A percentile compares a stretch with the other conserved stretches of the same genome.
phyloP scores from a whole-genome alignment of 495 filamentous ascomycete species.

The Neurospora sp. region DNA sequence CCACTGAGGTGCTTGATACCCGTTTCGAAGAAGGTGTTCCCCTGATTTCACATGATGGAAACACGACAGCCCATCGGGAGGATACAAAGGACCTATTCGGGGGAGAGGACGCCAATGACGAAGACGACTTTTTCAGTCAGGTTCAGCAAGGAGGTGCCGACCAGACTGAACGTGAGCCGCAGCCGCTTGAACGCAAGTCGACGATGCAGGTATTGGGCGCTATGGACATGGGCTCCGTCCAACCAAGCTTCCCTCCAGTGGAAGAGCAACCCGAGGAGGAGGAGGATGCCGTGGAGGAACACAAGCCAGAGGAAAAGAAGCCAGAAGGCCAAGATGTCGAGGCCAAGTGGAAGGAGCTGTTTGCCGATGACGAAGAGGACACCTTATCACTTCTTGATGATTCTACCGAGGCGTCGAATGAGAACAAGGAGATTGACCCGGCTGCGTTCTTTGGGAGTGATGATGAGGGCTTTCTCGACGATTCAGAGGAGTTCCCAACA shows the following conservation, averaged over 20 bases:
- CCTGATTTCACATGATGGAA: slow-evolving; percentile 31
- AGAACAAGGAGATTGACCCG: slow-evolving; percentile 37
- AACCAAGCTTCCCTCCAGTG: slow-evolving; percentile 19
- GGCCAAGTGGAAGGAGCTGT: slow-evolving; percentile 72
- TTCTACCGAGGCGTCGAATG: slow-evolving; percentile 3
- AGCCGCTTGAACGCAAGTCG: slow-evolving; percentile 44
- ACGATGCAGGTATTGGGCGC: slow-evolving; percentile 45
- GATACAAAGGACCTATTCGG: slow-evolving; percentile 23
- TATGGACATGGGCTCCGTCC: slow-evolving; percentile 11
- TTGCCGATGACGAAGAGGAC: slow-evolving; percentile 69
- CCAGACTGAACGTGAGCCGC: slow-evolving; percentile 12
- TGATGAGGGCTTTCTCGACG: slow-evolving; percentile 64
- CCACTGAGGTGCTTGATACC: slow-evolving; percentile 30
- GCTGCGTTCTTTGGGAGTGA: slow-evolving; percentile 57
- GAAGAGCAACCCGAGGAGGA: slow-evolving; percentile 25
- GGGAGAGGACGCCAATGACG: slow-evolving; percentile 28
- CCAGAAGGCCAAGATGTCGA: slow-evolving; percentile 45
- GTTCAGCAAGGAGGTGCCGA: slow-evolving; percentile 16
- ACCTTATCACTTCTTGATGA: slow-evolving; percentile 47
- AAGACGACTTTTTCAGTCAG: slow-evolving; percentile 43
- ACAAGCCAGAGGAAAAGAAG: slow-evolving; percentile 13
- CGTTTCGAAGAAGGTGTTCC: slow-evolving; percentile 53
- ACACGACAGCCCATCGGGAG: slow-evolving; percentile 6
- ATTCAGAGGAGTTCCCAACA: slow-evolving; percentile 27
- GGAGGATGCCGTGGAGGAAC: slow-evolving; percentile 8